phyloP scores from a whole-genome alignment of 352 stramenopile species.

The Phytophthora hybrid region DNA sequence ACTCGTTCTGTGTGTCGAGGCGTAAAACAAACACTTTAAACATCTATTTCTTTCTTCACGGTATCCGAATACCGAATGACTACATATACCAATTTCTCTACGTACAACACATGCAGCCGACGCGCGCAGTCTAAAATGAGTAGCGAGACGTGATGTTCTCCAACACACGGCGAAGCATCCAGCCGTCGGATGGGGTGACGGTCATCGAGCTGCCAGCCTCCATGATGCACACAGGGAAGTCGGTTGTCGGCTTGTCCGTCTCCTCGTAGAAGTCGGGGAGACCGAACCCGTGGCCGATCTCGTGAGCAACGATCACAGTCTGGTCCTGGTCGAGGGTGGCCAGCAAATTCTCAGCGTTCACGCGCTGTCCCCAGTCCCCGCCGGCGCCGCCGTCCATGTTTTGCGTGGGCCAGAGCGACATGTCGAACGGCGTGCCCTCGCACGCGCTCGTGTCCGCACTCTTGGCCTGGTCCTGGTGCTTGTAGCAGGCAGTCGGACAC shows the following conservation, averaged over 20 bases:
- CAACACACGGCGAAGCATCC: conserved; percentile 29
- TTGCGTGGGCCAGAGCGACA: conserved; percentile 32
- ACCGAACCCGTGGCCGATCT: neutral
- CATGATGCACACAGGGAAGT: conserved; percentile 21
- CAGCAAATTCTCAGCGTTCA: neutral
- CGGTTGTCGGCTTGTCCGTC: neutral
- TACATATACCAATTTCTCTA: too few relatives aligned
- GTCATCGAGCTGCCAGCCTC: conserved; percentile 13
- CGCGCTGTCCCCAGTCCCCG: neutral
- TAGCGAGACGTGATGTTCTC: conserved; percentile 23
- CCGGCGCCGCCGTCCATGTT: neutral
- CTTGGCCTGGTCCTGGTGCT: neutral
- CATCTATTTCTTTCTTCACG: too few relatives aligned
- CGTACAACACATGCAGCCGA: too few relatives aligned
- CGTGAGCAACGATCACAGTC: neutral
- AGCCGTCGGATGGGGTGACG: conserved; percentile 15
- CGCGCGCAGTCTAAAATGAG: neutral
- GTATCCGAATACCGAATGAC: too few relatives aligned
- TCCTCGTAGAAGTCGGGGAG: neutral
- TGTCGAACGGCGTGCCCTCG: conserved; percentile 31
- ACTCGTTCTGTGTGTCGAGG: too few relatives aligned
- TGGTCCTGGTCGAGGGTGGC: neutral
- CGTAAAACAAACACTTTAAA: too few relatives aligned
- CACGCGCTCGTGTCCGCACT: conserved; percentile 40
- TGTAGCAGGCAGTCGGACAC: conserved; percentile 16